Evolutionary conservation across 2,329 filamentous ascomycete species (phyloP).

Genomic region (Graphilbum fragrans): DNA sequence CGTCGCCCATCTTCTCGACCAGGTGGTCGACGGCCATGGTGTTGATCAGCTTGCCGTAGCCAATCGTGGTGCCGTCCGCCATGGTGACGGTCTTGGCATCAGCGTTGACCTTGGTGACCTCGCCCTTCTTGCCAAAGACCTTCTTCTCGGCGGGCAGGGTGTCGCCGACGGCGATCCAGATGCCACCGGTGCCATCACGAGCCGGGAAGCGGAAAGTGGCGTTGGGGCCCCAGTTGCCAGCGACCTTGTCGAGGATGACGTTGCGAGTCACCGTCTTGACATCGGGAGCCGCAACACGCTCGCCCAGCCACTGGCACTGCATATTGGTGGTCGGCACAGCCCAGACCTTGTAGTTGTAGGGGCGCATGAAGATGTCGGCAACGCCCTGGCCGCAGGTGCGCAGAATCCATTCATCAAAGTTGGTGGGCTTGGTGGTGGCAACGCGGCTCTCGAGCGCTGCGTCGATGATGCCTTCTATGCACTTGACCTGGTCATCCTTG

Average conservation of each 20-base stretch:
- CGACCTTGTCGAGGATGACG: slow-evolving; percentile 89
- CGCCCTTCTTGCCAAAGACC: slow-evolving; percentile 73
- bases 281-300: slow-evolving; percentile 94
- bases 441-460: slow-evolving; percentile 79
- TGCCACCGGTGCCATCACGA: slow-evolving; percentile 88
- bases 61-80: slow-evolving; percentile 74
- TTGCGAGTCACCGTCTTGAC: slow-evolving; percentile 90
- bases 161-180: slow-evolving; percentile 95
- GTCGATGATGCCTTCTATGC: slow-evolving; percentile 92
- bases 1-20: slow-evolving; percentile 75
- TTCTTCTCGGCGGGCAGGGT: slow-evolving; percentile 89
- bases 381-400: slow-evolving; percentile 82
- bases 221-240: slow-evolving; percentile 96
- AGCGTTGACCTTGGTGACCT: slow-evolving; percentile 78
- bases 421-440: slow-evolving; percentile 79
- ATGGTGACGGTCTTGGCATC: slow-evolving; percentile 73
- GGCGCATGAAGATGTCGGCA: slow-evolving; percentile 94
- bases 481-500: slow-evolving; percentile 92
- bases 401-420: slow-evolving; percentile 98
- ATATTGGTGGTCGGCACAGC: slow-evolving; percentile 98
- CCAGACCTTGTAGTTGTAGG: slow-evolving; percentile 99
- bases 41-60: slow-evolving; percentile 85
- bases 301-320: slow-evolving; percentile 97
- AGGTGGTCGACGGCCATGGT: slow-evolving; percentile 94
- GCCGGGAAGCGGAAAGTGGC: slow-evolving; percentile 97